These are phyloP conservation scores for Camellia sinensis DNA, from an alignment of 148 eudicot genomes.

Conservation along the genomic window DNA sequence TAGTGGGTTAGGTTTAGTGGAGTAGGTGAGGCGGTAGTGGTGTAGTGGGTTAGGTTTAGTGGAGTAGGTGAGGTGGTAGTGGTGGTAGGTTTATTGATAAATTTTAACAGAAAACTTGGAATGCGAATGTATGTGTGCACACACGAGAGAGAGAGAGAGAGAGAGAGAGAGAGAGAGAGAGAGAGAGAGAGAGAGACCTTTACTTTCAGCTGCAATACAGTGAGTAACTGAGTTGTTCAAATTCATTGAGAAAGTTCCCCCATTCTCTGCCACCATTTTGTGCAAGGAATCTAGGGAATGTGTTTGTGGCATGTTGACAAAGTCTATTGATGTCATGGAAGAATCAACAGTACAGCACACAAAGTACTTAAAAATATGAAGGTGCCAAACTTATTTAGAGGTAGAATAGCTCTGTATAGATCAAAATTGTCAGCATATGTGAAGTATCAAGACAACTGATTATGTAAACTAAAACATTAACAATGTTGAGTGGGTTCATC, in stretches of 20 bases:
- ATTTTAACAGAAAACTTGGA: no score
- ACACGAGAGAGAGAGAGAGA: neutral
- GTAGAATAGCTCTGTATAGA: neutral
- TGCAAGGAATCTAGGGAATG: conserved; percentile 67
- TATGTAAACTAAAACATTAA: neutral
- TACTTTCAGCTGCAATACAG: conserved; percentile 84
- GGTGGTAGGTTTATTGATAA: no score
- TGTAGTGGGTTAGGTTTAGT: no score
- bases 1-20: no score
- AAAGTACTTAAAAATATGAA: neutral
- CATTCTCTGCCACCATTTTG: conserved; percentile 85
- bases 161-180: neutral
- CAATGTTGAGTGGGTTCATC: neutral
- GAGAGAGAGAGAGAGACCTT: conserved; percentile 38
- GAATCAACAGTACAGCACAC: neutral
- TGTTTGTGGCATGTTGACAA: conserved; percentile 64
- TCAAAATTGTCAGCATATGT: neutral
- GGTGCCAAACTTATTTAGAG: neutral
- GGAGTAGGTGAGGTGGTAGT: no score
- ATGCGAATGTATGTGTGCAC: neutral
- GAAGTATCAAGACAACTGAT: neutral
- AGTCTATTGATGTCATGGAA: conserved; percentile 52
- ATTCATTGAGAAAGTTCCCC: conserved; percentile 95
- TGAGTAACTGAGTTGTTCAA: conserved; percentile 81
- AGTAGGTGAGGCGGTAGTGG: no score